Percentiles rank a stretch among this genome's conserved stretches.
Evolutionary conservation across 768 basidiomycete species (phyloP).

Genomic region (Megacollybia marginata): DNA sequence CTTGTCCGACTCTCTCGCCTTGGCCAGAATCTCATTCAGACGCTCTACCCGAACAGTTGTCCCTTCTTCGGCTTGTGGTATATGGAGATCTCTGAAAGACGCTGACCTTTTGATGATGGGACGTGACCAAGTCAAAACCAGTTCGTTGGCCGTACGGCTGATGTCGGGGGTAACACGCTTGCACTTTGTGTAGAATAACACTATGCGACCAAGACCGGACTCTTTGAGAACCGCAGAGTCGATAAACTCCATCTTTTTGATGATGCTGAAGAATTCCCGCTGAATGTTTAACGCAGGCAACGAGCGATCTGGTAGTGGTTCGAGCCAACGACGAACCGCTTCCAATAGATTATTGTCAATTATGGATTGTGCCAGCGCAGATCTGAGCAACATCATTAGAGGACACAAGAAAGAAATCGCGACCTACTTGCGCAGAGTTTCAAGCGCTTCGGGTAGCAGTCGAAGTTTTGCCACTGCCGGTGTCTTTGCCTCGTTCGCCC

Average conservation of each 20-base stretch:
- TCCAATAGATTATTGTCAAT: conserved; percentile 92
- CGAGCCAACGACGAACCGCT: conserved; percentile 85
- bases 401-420: conserved; percentile 2
- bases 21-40: conserved; percentile 62
- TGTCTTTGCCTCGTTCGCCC: conserved; percentile 68
- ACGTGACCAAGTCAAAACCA: conserved; percentile 82
- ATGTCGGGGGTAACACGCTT: conserved; percentile 83
- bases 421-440: conserved; percentile 84
- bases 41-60: conserved; percentile 37
- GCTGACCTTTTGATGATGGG: conserved; percentile 89
- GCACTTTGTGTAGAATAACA: conserved; percentile 95
- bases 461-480: conserved; percentile 83
- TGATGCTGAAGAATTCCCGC: conserved; percentile 76
- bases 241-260: conserved; percentile 88
- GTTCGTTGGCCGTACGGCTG: conserved; percentile 70
- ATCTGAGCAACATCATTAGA: conserved; percentile 34
- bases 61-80: conserved; percentile 42
- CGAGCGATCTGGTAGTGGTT: conserved; percentile 88
- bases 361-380: conserved; percentile 83
- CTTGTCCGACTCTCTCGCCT: conserved; percentile 63
- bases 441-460: conserved; percentile 85
- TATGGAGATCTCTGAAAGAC: conserved; percentile 67
- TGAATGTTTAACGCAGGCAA: conserved; percentile 96
- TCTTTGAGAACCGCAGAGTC: conserved; percentile 88
- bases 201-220: conserved; percentile 79